A percentile compares a stretch with the other conserved stretches of the same genome.
Conservation (phyloP, 805 yeast species). For the Scheffersomyces spartinae region DNA sequence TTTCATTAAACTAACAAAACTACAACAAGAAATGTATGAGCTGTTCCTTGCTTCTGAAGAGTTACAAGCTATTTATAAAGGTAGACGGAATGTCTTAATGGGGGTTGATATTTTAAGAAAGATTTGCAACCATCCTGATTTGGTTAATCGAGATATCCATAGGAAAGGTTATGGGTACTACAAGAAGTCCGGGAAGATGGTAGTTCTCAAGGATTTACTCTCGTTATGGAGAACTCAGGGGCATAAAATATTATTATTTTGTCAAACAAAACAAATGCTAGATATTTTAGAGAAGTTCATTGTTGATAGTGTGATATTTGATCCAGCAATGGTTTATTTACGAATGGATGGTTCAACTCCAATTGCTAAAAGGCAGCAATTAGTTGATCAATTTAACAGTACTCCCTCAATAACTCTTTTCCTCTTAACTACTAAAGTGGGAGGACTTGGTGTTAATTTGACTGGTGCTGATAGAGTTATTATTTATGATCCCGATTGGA, state of each 20-base stretch:
- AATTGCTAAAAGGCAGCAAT: slow-evolving; percentile 58
- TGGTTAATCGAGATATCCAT: slow-evolving; percentile 38
- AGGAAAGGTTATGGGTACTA: slow-evolving; percentile 39
- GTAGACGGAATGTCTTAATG: slow-evolving; percentile 69
- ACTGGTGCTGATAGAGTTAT: slow-evolving; percentile 95
- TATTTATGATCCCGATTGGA: slow-evolving; percentile 97
- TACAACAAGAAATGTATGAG: slow-evolving; percentile 64
- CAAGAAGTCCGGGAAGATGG: slow-evolving; percentile 75
- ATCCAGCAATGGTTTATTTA: slow-evolving; percentile 30
- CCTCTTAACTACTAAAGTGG: slow-evolving; percentile 85
- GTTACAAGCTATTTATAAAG: slow-evolving; percentile 54
- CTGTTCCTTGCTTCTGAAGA: slow-evolving; percentile 72
- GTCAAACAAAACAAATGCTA: slow-evolving; percentile 91
- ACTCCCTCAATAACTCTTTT: slow-evolving; percentile 51
- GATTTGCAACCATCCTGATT: slow-evolving; percentile 93
- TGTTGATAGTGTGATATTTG: slow-evolving; percentile 17
- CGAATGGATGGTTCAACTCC: slow-evolving; percentile 95
- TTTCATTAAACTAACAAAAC: slow-evolving; percentile 74
- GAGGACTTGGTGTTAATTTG: slow-evolving; percentile 87
- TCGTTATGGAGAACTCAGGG: slow-evolving; percentile 67
- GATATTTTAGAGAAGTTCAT: slow-evolving; percentile 71
- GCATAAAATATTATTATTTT: slow-evolving; percentile 74
- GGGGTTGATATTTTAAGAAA: slow-evolving; percentile 88
- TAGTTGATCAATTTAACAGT: slow-evolving; percentile 74
- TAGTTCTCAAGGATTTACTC: slow-evolving; percentile 67